Conservation (phyloP, 106 monocot species). For the Acorus gramineus region DNA sequence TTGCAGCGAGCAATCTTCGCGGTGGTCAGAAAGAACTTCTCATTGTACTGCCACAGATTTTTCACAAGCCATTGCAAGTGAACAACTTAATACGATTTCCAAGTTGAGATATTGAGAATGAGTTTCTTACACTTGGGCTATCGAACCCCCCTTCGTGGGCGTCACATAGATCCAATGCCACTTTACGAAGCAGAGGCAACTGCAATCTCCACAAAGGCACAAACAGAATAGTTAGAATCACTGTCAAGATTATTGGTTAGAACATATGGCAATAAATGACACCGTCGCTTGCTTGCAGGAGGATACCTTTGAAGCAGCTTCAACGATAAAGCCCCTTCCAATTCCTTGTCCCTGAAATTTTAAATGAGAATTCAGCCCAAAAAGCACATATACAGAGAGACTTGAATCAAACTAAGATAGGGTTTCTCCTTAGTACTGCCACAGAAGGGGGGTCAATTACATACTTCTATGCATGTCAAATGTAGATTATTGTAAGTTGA, state of each 20-base stretch:
- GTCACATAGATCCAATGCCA: conserved; percentile 63
- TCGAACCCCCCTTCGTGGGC: conserved; percentile 60
- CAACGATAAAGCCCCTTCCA: conserved; percentile 32
- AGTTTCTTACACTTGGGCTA: conserved; percentile 40
- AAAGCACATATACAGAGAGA: too few relatives aligned
- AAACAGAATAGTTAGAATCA: too few relatives aligned
- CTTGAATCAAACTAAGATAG: too few relatives aligned
- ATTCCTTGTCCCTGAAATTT: conserved; percentile 45
- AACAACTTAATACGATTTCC: not conserved
- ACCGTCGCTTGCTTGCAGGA: too few relatives aligned
- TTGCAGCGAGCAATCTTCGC: conserved; percentile 54
- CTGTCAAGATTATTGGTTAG: too few relatives aligned
- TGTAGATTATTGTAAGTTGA: too few relatives aligned
- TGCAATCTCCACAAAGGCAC: conserved; percentile 9
- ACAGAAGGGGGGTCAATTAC: too few relatives aligned
- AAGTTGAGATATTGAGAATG: not conserved
- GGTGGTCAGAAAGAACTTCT: conserved; percentile 27
- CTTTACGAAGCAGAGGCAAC: conserved; percentile 47
- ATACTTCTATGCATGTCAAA: too few relatives aligned
- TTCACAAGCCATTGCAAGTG: not conserved
- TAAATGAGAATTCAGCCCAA: not conserved
- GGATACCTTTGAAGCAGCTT: conserved; percentile 42
- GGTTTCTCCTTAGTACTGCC: too few relatives aligned
- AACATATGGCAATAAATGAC: too few relatives aligned
- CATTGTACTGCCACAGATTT: conserved; percentile 20